Evolutionary conservation across 1,139 yeast genomes (phyloP).

Genomic region (Taphrina populina): DNA sequence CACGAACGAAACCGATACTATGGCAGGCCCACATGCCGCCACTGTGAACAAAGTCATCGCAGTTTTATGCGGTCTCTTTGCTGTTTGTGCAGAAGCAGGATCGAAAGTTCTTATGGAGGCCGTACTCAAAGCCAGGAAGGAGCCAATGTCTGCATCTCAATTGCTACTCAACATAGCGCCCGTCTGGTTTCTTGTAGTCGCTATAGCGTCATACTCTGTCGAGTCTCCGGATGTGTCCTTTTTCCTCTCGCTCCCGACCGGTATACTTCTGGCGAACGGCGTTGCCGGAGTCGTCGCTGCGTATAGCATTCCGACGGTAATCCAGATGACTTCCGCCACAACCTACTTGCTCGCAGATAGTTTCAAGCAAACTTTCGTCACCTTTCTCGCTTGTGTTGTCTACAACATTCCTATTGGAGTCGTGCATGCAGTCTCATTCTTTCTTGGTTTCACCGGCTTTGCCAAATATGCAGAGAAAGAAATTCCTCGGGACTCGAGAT

Average conservation of each 20-base stretch:
- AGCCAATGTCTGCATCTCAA: slow-evolving; percentile 2
- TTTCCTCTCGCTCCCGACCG: slow-evolving; percentile 1
- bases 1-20: neutral
- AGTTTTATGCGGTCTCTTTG: slow-evolving; percentile 9
- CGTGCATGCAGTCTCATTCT: slow-evolving; percentile 16
- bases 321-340: slow-evolving; percentile 25
- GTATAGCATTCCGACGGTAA: slow-evolving; percentile 7
- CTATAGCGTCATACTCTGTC: neutral
- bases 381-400: slow-evolving; percentile 20
- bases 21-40: neutral
- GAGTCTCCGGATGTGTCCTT: neutral
- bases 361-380: slow-evolving; percentile 13
- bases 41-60: slow-evolving; percentile 6
- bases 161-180: slow-evolving; percentile 15
- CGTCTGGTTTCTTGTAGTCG: neutral
- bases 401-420: slow-evolving; percentile 23
- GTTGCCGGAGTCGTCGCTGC: slow-evolving; percentile 8
- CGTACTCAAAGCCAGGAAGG: slow-evolving; percentile 9
- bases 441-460: slow-evolving; percentile 12
- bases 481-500: neutral
- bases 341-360: slow-evolving; percentile 16
- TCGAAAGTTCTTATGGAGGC: slow-evolving; percentile 4
- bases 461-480: slow-evolving; percentile 27
- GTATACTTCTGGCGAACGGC: slow-evolving; percentile 14
- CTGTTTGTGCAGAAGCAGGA: slow-evolving; percentile 13